Percentiles rank a stretch among this genome's conserved stretches.
These are phyloP conservation scores for Penicillium sp. DNA, from an alignment of 2,329 filamentous ascomycete genomes.

Conservation along the genomic window DNA sequence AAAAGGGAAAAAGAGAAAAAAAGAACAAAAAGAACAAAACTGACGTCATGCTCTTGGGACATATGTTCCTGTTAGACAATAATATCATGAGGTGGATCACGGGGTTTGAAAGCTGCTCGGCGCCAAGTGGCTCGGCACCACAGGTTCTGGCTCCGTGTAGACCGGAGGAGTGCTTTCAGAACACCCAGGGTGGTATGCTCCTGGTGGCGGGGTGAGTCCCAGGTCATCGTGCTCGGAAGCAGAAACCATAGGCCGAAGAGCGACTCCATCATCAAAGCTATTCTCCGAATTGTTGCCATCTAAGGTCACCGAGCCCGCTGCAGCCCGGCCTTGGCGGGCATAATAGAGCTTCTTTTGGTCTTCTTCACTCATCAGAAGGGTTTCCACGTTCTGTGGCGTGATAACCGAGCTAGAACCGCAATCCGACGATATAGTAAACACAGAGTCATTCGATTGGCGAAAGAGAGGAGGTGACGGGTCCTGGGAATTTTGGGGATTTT, in stretches of 20 bases:
- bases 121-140: background rate
- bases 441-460: slow-evolving; percentile 63
- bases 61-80: slow-evolving; percentile 8
- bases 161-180: background rate
- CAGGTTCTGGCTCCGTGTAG: background rate
- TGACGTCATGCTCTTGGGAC: slow-evolving; percentile 4
- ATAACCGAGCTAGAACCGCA: slow-evolving; percentile 61
- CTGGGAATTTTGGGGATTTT: slow-evolving; percentile 42
- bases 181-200: background rate
- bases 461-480: slow-evolving; percentile 53
- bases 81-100: slow-evolving; percentile 5
- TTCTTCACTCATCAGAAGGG: slow-evolving; percentile 69
- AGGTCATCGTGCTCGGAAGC: background rate
- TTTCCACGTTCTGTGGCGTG: slow-evolving; percentile 67
- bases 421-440: slow-evolving; percentile 51
- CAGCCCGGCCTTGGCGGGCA: slow-evolving; percentile 52
- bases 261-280: background rate
- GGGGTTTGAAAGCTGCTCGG: background rate
- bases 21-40: background rate
- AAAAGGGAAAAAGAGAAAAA: background rate
- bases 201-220: background rate
- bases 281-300: background rate
- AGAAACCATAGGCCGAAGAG: background rate
- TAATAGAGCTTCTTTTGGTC: slow-evolving; percentile 71
- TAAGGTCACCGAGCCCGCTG: slow-evolving; percentile 1